Evolutionary conservation across 2,329 filamentous ascomycete genomes (phyloP).

Genomic region (Hymenoscyphus infarciens): DNA sequence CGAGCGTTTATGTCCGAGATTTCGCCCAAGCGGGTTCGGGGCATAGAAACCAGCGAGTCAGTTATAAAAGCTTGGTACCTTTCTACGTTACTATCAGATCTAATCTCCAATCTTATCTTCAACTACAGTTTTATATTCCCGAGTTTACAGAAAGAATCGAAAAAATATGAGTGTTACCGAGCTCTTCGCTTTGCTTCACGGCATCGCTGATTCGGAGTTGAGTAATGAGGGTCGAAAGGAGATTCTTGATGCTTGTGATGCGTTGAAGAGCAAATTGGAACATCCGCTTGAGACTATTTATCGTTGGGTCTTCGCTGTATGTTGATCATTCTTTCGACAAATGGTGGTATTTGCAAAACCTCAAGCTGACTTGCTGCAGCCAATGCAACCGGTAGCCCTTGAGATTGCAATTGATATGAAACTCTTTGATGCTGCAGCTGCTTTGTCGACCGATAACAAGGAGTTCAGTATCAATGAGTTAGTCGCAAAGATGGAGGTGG

Average conservation of each 20-base stretch:
- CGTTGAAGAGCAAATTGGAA: constrained; percentile 6
- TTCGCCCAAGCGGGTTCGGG: too few species aligned
- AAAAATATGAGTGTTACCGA: constrained; percentile 3
- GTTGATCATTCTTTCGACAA: background rate
- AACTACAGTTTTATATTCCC: too few species aligned
- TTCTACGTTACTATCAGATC: too few species aligned
- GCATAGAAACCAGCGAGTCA: too few species aligned
- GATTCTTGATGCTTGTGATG: constrained; percentile 6
- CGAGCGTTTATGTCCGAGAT: too few species aligned
- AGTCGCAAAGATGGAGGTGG: constrained; percentile 7
- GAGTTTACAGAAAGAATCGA: too few species aligned
- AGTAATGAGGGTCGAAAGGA: constrained; percentile 4
- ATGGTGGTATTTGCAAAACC: too few species aligned
- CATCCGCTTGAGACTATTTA: constrained; percentile 7
- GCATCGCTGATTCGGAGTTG: constrained; percentile 1
- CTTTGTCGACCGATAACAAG: background rate
- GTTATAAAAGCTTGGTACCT: too few species aligned
- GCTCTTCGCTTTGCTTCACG: constrained; percentile 5
- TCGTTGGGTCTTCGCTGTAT: constrained; percentile 2
- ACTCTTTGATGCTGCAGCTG: constrained; percentile 6
- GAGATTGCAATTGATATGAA: constrained; percentile 15
- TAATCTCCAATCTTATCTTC: too few species aligned
- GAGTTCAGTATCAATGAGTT: constrained; percentile 6
- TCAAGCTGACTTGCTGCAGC: constrained; percentile 1
- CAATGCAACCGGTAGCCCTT: constrained; percentile 5